phyloP scores from a whole-genome alignment of 345 rosid species.

The Crucihimalaya himalaica region DNA sequence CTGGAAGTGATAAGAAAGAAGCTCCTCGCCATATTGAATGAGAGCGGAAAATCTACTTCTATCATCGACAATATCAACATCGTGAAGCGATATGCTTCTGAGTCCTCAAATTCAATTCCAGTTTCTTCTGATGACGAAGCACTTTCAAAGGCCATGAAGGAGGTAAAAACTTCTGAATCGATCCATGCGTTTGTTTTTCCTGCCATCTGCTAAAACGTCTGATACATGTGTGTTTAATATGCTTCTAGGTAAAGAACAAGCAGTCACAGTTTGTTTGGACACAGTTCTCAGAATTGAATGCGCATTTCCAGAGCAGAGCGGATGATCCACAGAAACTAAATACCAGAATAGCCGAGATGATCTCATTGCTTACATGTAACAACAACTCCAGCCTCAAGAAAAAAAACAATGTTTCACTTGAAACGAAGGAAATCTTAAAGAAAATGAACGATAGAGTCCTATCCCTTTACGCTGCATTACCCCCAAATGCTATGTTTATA shows the following conservation, averaged over 20 bases:
- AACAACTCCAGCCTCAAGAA: constrained; percentile 47
- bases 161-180: constrained; percentile 52
- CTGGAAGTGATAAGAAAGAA: constrained; percentile 62
- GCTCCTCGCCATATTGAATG: constrained; percentile 68
- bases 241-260: constrained; percentile 66
- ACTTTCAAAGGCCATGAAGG: constrained; percentile 69
- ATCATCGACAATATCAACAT: constrained; percentile 66
- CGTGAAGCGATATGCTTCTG: constrained; percentile 76
- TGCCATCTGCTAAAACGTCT: neutral
- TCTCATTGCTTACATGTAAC: constrained; percentile 72
- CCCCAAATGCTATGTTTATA: constrained; percentile 81
- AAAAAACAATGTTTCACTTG: constrained; percentile 47
- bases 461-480: constrained; percentile 57
- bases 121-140: constrained; percentile 85
- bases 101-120: constrained; percentile 73
- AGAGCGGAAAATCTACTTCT: constrained; percentile 73
- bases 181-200: neutral
- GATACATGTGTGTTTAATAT: constrained; percentile 17
- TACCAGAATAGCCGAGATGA: constrained; percentile 73
- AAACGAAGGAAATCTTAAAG: constrained; percentile 63
- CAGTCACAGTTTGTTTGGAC: constrained; percentile 79
- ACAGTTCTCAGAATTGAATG: constrained; percentile 80
- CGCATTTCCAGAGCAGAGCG: constrained; percentile 64
- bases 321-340: constrained; percentile 62
- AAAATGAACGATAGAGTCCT: constrained; percentile 58